A percentile compares a stretch with the other conserved stretches of the same genome.
These are phyloP conservation scores for Cyberlindnera samutprakarnensis DNA, from an alignment of 805 yeast genomes.

Conservation along the genomic window DNA sequence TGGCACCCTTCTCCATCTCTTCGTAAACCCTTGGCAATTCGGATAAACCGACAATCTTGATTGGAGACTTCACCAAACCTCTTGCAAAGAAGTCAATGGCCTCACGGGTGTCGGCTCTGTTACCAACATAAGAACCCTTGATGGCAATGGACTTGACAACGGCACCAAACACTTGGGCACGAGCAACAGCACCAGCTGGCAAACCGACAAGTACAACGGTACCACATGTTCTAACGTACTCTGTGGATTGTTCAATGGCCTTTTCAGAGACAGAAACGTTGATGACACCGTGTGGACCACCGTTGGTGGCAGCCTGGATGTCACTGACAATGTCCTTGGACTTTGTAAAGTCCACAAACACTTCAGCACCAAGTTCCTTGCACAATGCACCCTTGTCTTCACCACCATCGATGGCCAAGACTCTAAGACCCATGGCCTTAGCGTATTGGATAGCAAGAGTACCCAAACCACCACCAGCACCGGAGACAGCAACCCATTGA, in stretches of 20 bases:
- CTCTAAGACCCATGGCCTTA: constrained; percentile 66
- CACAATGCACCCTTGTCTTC: constrained; percentile 51
- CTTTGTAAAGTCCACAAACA: constrained; percentile 47
- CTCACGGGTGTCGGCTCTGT: constrained; percentile 40
- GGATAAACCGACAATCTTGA: constrained; percentile 47
- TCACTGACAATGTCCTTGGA: constrained; percentile 43
- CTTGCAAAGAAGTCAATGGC: constrained; percentile 62
- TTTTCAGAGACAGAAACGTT: constrained; percentile 50
- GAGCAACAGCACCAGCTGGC: constrained; percentile 43
- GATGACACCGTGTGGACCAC: constrained; percentile 61
- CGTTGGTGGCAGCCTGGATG: constrained; percentile 39
- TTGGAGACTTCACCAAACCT: constrained; percentile 58
- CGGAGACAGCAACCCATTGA: constrained; percentile 68
- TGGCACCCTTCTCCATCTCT: constrained; percentile 48
- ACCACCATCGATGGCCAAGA: constrained; percentile 70
- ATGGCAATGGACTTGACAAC: constrained; percentile 41
- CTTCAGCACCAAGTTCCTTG: constrained; percentile 55
- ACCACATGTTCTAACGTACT: constrained; percentile 53
- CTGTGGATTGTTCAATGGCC: constrained; percentile 41
- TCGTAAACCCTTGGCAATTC: constrained; percentile 45
- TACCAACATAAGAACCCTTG: constrained; percentile 28
- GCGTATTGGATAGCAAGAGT: constrained; percentile 72
- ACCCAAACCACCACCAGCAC: constrained; percentile 83
- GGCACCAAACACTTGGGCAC: constrained; percentile 38
- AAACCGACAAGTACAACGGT: constrained; percentile 57